phyloP scores from a whole-genome alignment of 2,329 filamentous ascomycete species.

The Byssoonygena ceratinophila region DNA sequence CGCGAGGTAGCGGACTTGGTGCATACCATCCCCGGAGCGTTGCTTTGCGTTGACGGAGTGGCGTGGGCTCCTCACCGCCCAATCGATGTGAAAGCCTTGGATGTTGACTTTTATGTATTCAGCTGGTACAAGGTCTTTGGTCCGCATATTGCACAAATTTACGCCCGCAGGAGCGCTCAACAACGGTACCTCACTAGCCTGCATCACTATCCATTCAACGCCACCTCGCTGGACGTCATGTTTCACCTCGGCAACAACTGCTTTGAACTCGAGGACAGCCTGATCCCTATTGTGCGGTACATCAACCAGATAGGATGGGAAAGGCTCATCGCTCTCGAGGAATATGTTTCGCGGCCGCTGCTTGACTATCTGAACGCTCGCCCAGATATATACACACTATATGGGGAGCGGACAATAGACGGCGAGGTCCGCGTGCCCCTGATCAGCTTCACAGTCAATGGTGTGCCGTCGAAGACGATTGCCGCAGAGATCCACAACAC shows the following conservation, averaged over 20 bases:
- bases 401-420: conserved; percentile 44
- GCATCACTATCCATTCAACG: conserved; percentile 25
- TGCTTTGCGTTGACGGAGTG: conserved; percentile 7
- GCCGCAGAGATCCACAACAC: conserved; percentile 7
- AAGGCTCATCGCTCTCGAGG: conserved; percentile 47
- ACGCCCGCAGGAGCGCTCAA: not conserved
- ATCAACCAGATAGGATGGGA: conserved; percentile 40
- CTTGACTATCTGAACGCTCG: conserved; percentile 46
- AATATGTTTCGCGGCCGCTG: conserved; percentile 45
- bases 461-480: conserved; percentile 5
- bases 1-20: conserved; percentile 3
- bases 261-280: conserved; percentile 6
- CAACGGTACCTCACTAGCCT: conserved; percentile 30
- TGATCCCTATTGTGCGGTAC: conserved; percentile 45
- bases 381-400: conserved; percentile 44
- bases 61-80: conserved; percentile 6
- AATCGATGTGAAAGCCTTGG: conserved; percentile 5
- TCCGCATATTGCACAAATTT: conserved; percentile 43
- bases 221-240: conserved; percentile 2
- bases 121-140: conserved; percentile 10
- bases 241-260: conserved; percentile 9
- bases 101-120: conserved; percentile 5
- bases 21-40: conserved; percentile 4
- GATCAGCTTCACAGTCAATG: conserved; percentile 49
- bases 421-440: conserved; percentile 47